Evolutionary conservation across 805 yeast genomes (phyloP).

Genomic region (Osmozyma mogii): DNA sequence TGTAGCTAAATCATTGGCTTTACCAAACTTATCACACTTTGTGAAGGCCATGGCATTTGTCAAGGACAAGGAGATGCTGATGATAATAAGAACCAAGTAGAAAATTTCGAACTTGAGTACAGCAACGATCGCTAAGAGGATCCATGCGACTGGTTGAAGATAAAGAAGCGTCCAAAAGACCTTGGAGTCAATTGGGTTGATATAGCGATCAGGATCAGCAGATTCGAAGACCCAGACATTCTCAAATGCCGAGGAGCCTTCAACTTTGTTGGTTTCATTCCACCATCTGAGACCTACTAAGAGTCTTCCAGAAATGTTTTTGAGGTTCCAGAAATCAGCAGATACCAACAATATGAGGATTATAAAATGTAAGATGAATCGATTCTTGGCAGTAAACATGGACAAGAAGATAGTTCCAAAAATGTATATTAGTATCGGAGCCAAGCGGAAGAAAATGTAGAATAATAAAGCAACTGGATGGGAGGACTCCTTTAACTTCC

Average conservation of each 20-base stretch:
- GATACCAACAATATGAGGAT: conserved; percentile 67
- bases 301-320: conserved; percentile 83
- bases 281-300: conserved; percentile 95
- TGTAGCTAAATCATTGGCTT: conserved; percentile 62
- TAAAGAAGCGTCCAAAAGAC: conserved; percentile 81
- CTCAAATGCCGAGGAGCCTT: conserved; percentile 41
- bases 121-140: conserved; percentile 66
- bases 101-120: conserved; percentile 68
- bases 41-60: conserved; percentile 89
- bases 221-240: conserved; percentile 85
- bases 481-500: conserved; percentile 54
- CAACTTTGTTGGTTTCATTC: conserved; percentile 54
- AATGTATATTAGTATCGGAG: conserved; percentile 58
- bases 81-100: conserved; percentile 51
- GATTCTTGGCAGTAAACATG: conserved; percentile 29
- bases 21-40: conserved; percentile 86
- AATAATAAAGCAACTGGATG: conserved; percentile 74
- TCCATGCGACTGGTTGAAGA: conserved; percentile 70
- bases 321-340: conserved; percentile 90
- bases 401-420: conserved; percentile 63
- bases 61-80: conserved; percentile 64
- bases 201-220: conserved; percentile 61
- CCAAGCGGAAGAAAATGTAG: conserved; percentile 53
- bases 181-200: conserved; percentile 88
- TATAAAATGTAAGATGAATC: conserved; percentile 66